Conservation (phyloP, 1,139 yeast genomes). For the Yamadazyma taylorii region DNA sequence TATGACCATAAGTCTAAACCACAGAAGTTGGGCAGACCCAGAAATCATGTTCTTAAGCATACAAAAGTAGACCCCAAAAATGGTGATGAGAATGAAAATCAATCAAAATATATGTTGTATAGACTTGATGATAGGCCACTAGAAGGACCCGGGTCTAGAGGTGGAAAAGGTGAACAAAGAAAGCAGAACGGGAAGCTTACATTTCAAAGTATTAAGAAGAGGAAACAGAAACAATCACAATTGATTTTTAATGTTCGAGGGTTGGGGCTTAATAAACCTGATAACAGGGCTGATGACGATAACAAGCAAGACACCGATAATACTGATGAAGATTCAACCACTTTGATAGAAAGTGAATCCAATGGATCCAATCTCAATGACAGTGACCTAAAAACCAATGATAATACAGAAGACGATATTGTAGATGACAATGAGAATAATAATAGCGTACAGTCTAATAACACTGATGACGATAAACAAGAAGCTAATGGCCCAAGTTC, state of each 20-base stretch:
- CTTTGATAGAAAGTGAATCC: no score
- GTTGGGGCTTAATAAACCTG: not conserved
- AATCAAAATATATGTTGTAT: constrained; percentile 36
- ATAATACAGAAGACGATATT: no score
- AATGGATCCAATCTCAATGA: no score
- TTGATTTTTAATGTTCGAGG: constrained; percentile 12
- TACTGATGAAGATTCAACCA: no score
- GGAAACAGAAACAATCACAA: constrained; percentile 23
- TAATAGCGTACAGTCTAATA: no score
- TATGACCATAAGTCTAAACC: constrained; percentile 34
- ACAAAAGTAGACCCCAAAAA: constrained; percentile 21
- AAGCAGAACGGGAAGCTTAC: constrained; percentile 32
- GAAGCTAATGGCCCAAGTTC: no score
- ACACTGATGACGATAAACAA: no score
- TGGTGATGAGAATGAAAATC: constrained; percentile 30
- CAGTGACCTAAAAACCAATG: no score
- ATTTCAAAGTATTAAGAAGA: constrained; percentile 20
- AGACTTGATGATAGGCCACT: constrained; percentile 39
- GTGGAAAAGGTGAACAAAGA: constrained; percentile 30
- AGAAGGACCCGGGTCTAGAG: constrained; percentile 48
- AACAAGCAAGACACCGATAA: no score
- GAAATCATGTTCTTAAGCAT: constrained; percentile 25
- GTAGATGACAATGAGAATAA: no score
- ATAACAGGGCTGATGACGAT: not conserved
- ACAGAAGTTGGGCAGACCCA: constrained; percentile 38